These are phyloP conservation scores for Chenopodium quinoa DNA, from an alignment of 148 eudicot genomes.

Conservation along the genomic window DNA sequence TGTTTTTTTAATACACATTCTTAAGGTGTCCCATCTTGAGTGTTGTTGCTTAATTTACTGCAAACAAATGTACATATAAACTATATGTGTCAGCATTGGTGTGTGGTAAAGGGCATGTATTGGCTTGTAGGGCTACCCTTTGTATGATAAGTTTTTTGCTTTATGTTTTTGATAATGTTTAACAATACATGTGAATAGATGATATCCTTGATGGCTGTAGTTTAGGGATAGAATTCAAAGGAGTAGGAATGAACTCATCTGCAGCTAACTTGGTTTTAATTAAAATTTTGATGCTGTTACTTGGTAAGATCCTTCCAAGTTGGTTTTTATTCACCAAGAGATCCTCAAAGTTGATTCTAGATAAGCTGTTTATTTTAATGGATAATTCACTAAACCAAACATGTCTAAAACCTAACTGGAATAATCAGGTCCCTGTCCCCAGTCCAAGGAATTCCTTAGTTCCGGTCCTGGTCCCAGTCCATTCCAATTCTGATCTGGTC, in stretches of 20 bases:
- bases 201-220: neutral
- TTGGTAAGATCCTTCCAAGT: neutral
- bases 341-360: neutral
- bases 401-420: too few species aligned
- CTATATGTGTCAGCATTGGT: neutral
- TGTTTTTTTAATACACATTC: neutral
- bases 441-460: too few species aligned
- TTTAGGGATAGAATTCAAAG: neutral
- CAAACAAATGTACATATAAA: neutral
- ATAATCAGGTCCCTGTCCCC: too few species aligned
- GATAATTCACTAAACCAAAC: too few species aligned
- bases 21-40: neutral
- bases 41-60: neutral
- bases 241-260: neutral
- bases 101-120: neutral
- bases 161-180: neutral
- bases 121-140: neutral
- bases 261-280: neutral
- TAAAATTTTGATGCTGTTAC: neutral
- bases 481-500: too few species aligned
- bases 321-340: neutral
- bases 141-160: neutral
- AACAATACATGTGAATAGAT: neutral
- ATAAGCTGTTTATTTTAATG: neutral
- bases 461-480: too few species aligned